Evolutionary conservation across 2,329 filamentous ascomycete species (phyloP), one percentile per base, ranked within the genome.

Genomic region (Arthrinium phaeospermum): DNA sequence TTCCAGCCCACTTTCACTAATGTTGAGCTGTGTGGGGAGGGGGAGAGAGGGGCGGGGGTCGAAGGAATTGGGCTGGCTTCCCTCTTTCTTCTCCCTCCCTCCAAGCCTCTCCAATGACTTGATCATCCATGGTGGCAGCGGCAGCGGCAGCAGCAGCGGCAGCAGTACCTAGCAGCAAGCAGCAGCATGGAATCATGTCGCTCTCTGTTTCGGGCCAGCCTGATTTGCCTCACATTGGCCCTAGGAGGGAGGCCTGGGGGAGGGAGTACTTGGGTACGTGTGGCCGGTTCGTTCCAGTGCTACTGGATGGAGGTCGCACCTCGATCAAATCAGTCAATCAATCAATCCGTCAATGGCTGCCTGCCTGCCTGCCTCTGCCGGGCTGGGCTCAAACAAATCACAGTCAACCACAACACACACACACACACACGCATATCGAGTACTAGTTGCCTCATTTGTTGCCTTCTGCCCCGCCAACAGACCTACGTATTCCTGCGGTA

Each of bases 21-120:
- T n/a, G 57, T 22, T n/a, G 34, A 41, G 57, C 34, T 41, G 57
- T 64, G 57, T 64, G 57, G 57, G 57, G 49, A 74, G 75, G 75
- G 74, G 73, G 61, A 34, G 67, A 30, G 34, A 51, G 67, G 37
- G 51, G 37, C 6, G 67, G 49, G 68, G 27, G 19, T 44, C 51
- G 34, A 14, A 7, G 27, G 22, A 24, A 46, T 34, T 27, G 47
- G 41, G 47, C 46, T n/a, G 24, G 61, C 22, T 46, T 46, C 30
- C 22, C 34, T 53, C 24, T 46, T 67, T 71, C 64, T 68, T 64
- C 57, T 64, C 10, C 4, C 57, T 64, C 53, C 16, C 22, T 64
- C 30, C 10, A 30, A 30, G 27, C 27, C 27, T 30, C 27, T 30
- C 8, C 34, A 13, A 41, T 64, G 30, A 64, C 34, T 64, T 64